Base-by-base conservation (phyloP, 495 filamentous ascomycete genomes). In the Aspergillus sparsus region DNA sequence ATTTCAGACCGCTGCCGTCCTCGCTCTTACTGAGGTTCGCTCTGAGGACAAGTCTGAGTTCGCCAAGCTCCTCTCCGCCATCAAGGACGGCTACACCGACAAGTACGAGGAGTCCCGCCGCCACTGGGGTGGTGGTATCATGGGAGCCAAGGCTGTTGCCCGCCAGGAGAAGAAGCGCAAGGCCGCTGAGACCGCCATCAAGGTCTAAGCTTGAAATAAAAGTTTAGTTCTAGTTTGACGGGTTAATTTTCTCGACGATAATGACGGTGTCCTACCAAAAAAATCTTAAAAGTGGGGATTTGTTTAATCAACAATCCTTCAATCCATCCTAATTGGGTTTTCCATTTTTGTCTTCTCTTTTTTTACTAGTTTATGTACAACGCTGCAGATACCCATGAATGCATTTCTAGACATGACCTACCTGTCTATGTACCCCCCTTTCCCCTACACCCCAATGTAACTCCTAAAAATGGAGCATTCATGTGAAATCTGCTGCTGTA, bases 61-160 rank as follows among this genome's bases (percentile, higher is more conserved):
- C 67, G 85, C 91, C 76, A 99, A 98, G 87, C 88, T 98, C 73
- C 84, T 97, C 73, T 89, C 89, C 60, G 87, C 93, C 76, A 84
- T 97, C 85, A 98, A 99, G 89, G 95, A 97, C 75, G 94, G 93
- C 62, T 99, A 97, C 83, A 79, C 87, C 63, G 93, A 94, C 77
- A 96, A 96, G 86, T 89, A 91, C 77, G 92, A 97, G 82, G 91
- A 96, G 75, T 74, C 82, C 71, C 90, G 89, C 80, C 87, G 91
- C 76, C 89, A 92, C 82, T 99, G 95, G 94, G 95, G 95, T 83
- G 95, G 95, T 86, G 95, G 95, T 80, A 97, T 98, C 82, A 97
- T 98, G 93, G 95, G 95, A 68, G 83, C 86, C 76, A 99, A 99
- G 89, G 93, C 95, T 71, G 86, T 90, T 71, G 92, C 90, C 74